Conservation (phyloP, 2,329 filamentous ascomycete species). For the Myriosclerotinia duriaeana region DNA sequence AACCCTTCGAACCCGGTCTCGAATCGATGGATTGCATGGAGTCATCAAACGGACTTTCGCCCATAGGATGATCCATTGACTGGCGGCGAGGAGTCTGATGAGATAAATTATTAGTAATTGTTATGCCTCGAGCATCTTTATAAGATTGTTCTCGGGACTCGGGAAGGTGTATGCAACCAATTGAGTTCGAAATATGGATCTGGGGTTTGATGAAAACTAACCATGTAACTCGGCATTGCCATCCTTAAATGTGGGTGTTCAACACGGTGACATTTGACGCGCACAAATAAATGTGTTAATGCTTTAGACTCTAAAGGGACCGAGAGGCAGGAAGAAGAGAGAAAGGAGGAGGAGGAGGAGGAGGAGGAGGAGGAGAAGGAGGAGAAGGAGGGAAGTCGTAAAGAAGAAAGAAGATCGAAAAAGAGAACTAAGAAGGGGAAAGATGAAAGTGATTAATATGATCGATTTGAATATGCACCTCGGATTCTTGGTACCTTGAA, state of each 20-base stretch:
- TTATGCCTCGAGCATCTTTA: neutral
- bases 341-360: neutral
- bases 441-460: slow-evolving; percentile 12
- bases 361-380: neutral
- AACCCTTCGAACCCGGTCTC: slow-evolving; percentile 37
- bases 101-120: slow-evolving; percentile 3
- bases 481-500: slow-evolving; percentile 4
- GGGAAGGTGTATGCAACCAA: slow-evolving; percentile 16
- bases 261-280: slow-evolving; percentile 24
- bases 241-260: slow-evolving; percentile 6
- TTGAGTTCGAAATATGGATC: slow-evolving; percentile 13
- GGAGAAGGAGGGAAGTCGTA: neutral
- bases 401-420: neutral
- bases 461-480: slow-evolving; percentile 16
- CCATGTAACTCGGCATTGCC: slow-evolving; percentile 24
- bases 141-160: neutral
- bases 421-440: neutral
- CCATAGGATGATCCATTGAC: slow-evolving; percentile 25
- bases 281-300: neutral
- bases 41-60: slow-evolving; percentile 24
- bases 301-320: neutral
- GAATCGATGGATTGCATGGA: slow-evolving; percentile 17
- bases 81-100: slow-evolving; percentile 24
- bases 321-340: slow-evolving; percentile 1
- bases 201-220: slow-evolving; percentile 13